phyloP scores from a whole-genome alignment of 2,329 filamentous ascomycete genomes.

The Fusarium temperatum region DNA sequence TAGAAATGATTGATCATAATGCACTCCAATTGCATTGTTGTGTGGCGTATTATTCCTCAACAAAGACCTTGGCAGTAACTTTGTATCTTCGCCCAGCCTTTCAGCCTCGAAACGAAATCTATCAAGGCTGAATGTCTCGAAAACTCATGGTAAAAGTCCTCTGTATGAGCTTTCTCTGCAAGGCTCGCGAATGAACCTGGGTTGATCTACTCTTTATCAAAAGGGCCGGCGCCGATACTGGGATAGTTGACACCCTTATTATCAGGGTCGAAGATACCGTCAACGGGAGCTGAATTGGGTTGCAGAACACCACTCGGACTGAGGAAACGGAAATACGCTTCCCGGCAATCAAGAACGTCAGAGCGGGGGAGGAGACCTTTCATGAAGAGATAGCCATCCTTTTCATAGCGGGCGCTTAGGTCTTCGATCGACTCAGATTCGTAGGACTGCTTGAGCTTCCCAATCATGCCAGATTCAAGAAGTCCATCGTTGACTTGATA shows the following conservation, averaged over 20 bases:
- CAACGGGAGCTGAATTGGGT: neutral
- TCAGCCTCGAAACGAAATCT: slow-evolving; percentile 9
- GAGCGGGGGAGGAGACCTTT: slow-evolving; percentile 14
- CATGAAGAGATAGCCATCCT: slow-evolving; percentile 9
- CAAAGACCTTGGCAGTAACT: slow-evolving; percentile 40
- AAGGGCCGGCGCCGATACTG: slow-evolving; percentile 11
- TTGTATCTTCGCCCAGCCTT: slow-evolving; percentile 10
- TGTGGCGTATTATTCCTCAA: slow-evolving; percentile 65
- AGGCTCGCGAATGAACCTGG: slow-evolving; percentile 18
- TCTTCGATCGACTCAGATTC: neutral
- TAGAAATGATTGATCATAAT: slow-evolving; percentile 69
- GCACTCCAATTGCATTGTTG: slow-evolving; percentile 66
- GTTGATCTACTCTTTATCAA: neutral
- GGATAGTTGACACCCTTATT: slow-evolving; percentile 12
- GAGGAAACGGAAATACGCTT: slow-evolving; percentile 18
- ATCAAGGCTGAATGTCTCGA: neutral
- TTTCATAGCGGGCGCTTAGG: neutral
- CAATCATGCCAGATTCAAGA: slow-evolving; percentile 1
- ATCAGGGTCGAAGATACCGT: slow-evolving; percentile 9
- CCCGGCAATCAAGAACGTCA: slow-evolving; percentile 8
- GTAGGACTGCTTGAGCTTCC: neutral
- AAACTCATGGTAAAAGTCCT: slow-evolving; percentile 18
- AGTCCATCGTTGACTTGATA: slow-evolving; percentile 4
- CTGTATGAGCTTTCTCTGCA: slow-evolving; percentile 17
- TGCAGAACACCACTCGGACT: neutral